Evolutionary conservation across 257 asterid species (phyloP), one percentile per base, ranked within the genome.

Genomic region (Gardenia jasminoides): DNA sequence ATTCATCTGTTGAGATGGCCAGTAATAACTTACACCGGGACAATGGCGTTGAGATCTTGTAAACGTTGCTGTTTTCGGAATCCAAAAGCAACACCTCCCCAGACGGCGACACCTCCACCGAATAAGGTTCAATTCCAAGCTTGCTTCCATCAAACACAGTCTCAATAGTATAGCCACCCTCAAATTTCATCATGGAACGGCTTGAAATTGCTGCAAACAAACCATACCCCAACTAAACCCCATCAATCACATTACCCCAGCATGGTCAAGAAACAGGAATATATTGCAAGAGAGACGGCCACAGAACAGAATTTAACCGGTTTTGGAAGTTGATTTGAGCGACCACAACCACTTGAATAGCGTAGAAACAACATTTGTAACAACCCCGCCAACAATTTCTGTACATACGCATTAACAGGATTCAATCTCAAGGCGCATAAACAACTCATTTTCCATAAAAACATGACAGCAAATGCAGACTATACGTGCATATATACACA

Each of bases 81-180:
- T 95, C 99, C 80, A 93, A 79, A 74, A 95, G 81, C 44, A 95
- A 83, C 81, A 95, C 67, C 74, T 95, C 97, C 52, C 97, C 99
- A 61, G 84, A 84, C 8, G 91, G 85, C 28, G 97, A 92, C 80
- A 90, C 91, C 79, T 88, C 92, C 36, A 91, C 93, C 1, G 96
- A 81, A 82, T 88, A 69, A 3, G 99, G 98, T 46, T 91, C 98
- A 81, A 96, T 92, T 39, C 98, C 99, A 62, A 84, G 88, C 85
- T 96, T 96, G 79, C 95, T 96, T 66, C 99, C 99, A 83, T 96
- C 99, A 76, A 96, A 96, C 79, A 96, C 97, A 11, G 99, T 96
- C 88, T 93, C 99, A 47, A 96, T 98, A 33, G 77, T 82, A 80
- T 96, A 96, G 67, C 99, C 99, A 77, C 95, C 83, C 86, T 93